Conservation (phyloP, 106 monocot genomes). For the Dendrobium catenatum region DNA sequence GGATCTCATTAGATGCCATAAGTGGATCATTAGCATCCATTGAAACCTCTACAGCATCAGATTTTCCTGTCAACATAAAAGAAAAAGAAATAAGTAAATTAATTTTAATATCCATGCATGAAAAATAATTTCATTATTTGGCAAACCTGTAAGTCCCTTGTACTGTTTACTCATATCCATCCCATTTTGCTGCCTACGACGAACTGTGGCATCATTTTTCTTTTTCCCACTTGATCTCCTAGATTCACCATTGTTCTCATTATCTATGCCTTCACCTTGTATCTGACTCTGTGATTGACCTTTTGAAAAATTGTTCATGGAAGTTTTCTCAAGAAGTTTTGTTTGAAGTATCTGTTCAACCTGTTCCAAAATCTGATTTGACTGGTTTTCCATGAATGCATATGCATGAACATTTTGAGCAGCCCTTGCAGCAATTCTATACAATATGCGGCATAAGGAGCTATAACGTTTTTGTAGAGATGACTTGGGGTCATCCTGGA, state of each 20-base stretch:
- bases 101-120: not conserved
- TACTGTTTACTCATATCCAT: constrained; percentile 5
- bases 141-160: constrained; percentile 4
- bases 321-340: constrained; percentile 6
- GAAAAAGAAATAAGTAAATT: not conserved
- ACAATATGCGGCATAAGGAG: constrained; percentile 7
- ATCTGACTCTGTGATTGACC: not conserved
- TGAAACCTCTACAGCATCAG: constrained; percentile 37
- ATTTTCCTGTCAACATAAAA: constrained; percentile 23
- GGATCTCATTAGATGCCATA: constrained; percentile 13
- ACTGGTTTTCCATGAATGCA: constrained; percentile 4
- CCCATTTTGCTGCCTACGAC: constrained; percentile 3
- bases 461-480: constrained; percentile 3
- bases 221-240: constrained; percentile 5
- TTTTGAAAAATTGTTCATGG: not conserved
- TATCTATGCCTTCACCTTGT: not conserved
- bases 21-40: constrained; percentile 24
- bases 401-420: not conserved
- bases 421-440: constrained; percentile 9
- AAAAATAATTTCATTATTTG: not conserved
- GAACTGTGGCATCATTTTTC: constrained; percentile 1
- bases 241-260: constrained; percentile 7
- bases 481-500: not conserved
- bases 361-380: not conserved
- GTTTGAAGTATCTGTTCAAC: constrained; percentile 3